Evolutionary conservation across 768 basidiomycete species (phyloP), one percentile per base, ranked within the genome.

Genomic region (Pleurotus cornucopiae): DNA sequence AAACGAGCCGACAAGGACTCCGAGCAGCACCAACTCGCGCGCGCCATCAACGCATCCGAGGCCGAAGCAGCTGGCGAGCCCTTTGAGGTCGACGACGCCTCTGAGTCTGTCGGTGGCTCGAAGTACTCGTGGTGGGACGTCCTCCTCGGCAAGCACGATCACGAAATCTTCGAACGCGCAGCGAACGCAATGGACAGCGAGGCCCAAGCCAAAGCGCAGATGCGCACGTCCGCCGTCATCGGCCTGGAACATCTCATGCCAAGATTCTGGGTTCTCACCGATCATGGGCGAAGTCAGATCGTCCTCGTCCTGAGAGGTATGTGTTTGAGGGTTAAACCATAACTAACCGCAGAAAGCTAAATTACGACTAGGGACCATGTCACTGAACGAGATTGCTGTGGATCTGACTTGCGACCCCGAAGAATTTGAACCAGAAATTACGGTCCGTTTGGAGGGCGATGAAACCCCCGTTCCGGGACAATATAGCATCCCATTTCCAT

Each of bases 71-170:
- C 73, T 9, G 81, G 82, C 20, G 75, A 77, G 54, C 65, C 63
- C 49, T 60, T 64, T 30, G 62, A 65, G 7, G 58, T 61, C 18
- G 49, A 61, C 1, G 55, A 63, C 2, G 47, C 63, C 11, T 62
- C 69, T 16, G 57, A 45, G 26, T 30, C 61, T 49, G 60, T 58
- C 49, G 55, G 56, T 55, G 30, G 55, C 44, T 20, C 49, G n/a
- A 61, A 76, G 48, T 90, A 85, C 63, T 88, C 88, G 0, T 92
- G 90, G 90, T 93, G 91, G 89, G 82, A 90, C 61, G 79, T 91
- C 16, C 69, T 93, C 4, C 71, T 90, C 34, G 91, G 91, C 5
- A 85, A 81, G 61, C 89, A 92, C 59, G 91, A 93, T 64, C 80
- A 84, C 61, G 89, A 91, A 63, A 91, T 93, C 30, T 90, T 93